Evolutionary conservation across 2,329 filamentous ascomycete species (phyloP).

Genomic region (Paraphoma sp.): DNA sequence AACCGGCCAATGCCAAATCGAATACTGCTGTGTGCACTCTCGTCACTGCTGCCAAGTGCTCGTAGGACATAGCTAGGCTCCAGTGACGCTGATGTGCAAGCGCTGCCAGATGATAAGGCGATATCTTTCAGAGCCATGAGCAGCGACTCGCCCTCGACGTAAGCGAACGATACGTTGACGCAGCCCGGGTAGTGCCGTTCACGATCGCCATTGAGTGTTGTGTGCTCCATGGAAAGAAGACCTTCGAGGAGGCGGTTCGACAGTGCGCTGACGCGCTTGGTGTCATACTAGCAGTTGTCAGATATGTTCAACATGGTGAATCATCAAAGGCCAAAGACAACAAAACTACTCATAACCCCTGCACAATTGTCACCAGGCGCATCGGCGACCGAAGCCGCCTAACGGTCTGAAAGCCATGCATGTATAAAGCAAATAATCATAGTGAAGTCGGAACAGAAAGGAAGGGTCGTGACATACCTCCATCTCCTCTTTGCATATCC

Average conservation of each 20-base stretch:
- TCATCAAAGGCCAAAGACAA: background rate
- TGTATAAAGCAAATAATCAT: constrained; percentile 86
- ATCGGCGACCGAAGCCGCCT: constrained; percentile 37
- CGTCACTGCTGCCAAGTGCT: constrained; percentile 93
- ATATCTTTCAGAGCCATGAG: constrained; percentile 99
- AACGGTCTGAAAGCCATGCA: constrained; percentile 86
- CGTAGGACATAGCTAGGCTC: constrained; percentile 96
- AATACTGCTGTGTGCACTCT: constrained; percentile 97
- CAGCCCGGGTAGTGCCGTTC: constrained; percentile 91
- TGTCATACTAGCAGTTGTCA: constrained; percentile 75
- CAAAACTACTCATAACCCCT: constrained; percentile 65
- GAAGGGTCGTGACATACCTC: constrained; percentile 67
- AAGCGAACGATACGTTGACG: constrained; percentile 97
- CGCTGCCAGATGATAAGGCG: constrained; percentile 92
- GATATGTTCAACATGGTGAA: constrained; percentile 4
- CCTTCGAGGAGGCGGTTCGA: constrained; percentile 85
- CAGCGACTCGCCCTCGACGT: constrained; percentile 96
- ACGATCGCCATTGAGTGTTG: constrained; percentile 85
- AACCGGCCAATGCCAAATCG: constrained; percentile 97
- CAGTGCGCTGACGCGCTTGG: constrained; percentile 79
- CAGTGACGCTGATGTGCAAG: constrained; percentile 94
- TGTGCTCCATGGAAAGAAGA: constrained; percentile 89
- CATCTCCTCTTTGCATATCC: constrained; percentile 89
- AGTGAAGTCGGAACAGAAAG: constrained; percentile 31
- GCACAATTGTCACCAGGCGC: constrained; percentile 63